These are phyloP conservation scores for Clathrus columnatus DNA, from an alignment of 768 basidiomycete species.

Conservation along the genomic window DNA sequence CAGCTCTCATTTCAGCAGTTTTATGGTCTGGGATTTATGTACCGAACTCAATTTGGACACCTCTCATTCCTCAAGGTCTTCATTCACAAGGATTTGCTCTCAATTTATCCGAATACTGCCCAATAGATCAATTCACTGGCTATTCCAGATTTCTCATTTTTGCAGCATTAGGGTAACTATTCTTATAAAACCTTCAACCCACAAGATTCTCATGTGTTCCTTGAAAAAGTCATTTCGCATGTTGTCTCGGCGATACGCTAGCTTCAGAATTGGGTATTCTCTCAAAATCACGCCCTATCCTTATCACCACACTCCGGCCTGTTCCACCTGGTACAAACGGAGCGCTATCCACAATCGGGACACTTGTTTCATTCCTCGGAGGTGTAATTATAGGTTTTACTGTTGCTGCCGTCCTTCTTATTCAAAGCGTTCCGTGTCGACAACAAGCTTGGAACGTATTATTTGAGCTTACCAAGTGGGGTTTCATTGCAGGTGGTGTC, in stretches of 20 bases:
- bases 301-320: slow-evolving; percentile 66
- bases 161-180: slow-evolving; percentile 52
- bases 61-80: slow-evolving; percentile 11
- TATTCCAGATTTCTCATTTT: slow-evolving; percentile 49
- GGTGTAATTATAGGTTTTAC: slow-evolving; percentile 63
- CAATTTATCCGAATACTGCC: slow-evolving; percentile 49
- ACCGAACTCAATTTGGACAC: slow-evolving; percentile 26
- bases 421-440: slow-evolving; percentile 56
- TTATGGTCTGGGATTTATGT: slow-evolving; percentile 58
- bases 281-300: slow-evolving; percentile 53
- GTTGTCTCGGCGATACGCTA: slow-evolving; percentile 85
- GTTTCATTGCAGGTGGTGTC: slow-evolving; percentile 56
- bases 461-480: slow-evolving; percentile 45
- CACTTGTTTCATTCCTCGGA: slow-evolving; percentile 61
- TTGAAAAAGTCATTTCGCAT: slow-evolving; percentile 65
- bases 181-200: background rate
- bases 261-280: slow-evolving; percentile 92
- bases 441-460: slow-evolving; percentile 29
- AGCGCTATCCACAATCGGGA: slow-evolving; percentile 69
- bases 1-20: slow-evolving; percentile 49
- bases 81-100: slow-evolving; percentile 22
- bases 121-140: slow-evolving; percentile 35
- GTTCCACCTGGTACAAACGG: slow-evolving; percentile 93
- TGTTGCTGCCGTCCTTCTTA: slow-evolving; percentile 43
- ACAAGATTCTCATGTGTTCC: background rate